phyloP scores from a whole-genome alignment of 192 early-diverging fungal genomes.

The Spizellomyces sp. region DNA sequence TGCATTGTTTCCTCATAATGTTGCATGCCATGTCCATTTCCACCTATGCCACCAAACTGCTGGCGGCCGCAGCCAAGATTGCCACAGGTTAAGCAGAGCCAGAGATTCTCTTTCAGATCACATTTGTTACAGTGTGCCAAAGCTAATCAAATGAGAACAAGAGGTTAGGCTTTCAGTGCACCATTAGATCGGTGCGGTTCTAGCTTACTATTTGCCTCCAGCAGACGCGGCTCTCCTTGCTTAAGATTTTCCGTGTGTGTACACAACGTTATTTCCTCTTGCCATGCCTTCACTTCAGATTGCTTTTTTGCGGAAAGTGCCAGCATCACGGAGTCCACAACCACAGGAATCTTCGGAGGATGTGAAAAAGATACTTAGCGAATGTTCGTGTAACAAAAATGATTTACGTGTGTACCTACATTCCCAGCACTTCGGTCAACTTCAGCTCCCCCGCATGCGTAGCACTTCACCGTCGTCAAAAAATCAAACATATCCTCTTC shows the following conservation, averaged over 20 bases:
- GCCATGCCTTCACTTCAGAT: conserved; percentile 93
- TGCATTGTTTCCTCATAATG: conserved; percentile 86
- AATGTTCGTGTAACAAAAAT: conserved; percentile 1
- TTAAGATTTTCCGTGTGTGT: conserved; percentile 72
- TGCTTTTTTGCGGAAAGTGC: conserved; percentile 81
- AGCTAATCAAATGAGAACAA: conserved; percentile 17
- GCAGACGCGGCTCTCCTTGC: conserved; percentile 58
- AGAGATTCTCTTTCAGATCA: conserved; percentile 89
- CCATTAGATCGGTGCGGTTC: neutral
- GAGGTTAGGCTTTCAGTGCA: neutral
- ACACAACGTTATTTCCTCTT: conserved; percentile 80
- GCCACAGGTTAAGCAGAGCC: conserved; percentile 94
- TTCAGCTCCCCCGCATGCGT: conserved; percentile 68
- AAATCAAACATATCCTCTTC: conserved; percentile 77
- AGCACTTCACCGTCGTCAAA: conserved; percentile 76
- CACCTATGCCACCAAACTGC: conserved; percentile 90
- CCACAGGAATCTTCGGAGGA: conserved; percentile 51
- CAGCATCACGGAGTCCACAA: conserved; percentile 70
- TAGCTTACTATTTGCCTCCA: conserved; percentile 46
- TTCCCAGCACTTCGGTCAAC: conserved; percentile 57
- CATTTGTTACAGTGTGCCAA: conserved; percentile 80
- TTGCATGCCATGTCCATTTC: conserved; percentile 88
- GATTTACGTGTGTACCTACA: conserved; percentile 37
- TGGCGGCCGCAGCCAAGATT: conserved; percentile 91
- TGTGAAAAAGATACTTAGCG: conserved; percentile 7